Conservation (phyloP, 1,284 basidiomycete genomes). For the Filobasidium uniguttulatum region DNA sequence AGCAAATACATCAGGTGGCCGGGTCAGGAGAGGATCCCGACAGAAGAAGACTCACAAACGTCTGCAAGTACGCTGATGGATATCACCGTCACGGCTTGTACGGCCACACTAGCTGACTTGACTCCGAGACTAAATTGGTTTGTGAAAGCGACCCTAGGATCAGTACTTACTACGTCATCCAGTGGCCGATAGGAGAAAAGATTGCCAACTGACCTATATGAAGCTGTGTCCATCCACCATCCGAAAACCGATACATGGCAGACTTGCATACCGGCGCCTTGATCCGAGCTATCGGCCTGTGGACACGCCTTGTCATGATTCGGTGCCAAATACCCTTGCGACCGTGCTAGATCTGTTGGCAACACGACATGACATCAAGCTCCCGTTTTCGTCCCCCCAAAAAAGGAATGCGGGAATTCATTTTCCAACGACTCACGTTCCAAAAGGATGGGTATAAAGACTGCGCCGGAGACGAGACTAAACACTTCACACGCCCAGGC, state of each 20-base stretch:
- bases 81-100: conserved; percentile 79
- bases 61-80: conserved; percentile 80
- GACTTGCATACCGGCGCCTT: conserved; percentile 7
- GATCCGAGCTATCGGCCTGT: too few relatives aligned
- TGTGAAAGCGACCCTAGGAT: neutral
- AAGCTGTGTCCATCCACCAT: conserved; percentile 70
- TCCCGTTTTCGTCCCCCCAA: too few relatives aligned
- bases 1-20: neutral
- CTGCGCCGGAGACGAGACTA: conserved; percentile 27
- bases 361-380: neutral
- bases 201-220: conserved; percentile 53
- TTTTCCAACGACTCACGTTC: conserved; percentile 24
- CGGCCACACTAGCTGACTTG: conserved; percentile 65
- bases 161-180: neutral
- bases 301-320: conserved; percentile 23
- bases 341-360: conserved; percentile 30
- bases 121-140: conserved; percentile 55
- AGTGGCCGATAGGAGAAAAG: too few relatives aligned
- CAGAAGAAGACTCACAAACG: conserved; percentile 49
- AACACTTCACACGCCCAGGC: conserved; percentile 35
- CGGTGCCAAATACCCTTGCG: conserved; percentile 28
- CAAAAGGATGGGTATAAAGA: conserved; percentile 34
- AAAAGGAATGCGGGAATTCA: too few relatives aligned
- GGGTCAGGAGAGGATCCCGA: too few relatives aligned
- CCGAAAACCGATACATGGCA: conserved; percentile 37